Evolutionary conservation across 2,329 filamentous ascomycete species (phyloP), one percentile per base, ranked within the genome.

Genomic region (Aureobasidium uvarum): DNA sequence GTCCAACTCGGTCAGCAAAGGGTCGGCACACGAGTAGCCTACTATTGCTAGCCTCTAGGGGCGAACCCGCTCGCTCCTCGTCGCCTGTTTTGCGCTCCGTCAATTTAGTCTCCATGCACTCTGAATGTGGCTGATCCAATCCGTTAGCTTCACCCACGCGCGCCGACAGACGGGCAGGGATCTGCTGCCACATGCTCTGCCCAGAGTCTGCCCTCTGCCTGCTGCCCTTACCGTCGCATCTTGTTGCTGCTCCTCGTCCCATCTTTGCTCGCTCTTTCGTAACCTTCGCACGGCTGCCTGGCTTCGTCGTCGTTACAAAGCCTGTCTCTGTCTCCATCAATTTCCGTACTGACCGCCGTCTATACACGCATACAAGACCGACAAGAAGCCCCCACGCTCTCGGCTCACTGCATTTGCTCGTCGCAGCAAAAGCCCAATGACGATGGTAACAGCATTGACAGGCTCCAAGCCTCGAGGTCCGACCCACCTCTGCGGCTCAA

Each of bases 401-500:
- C 41, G 11, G 33, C 23, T 52, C 36, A 18, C 36, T 63, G 46
- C 33, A 48, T 50, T 51, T 45, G 45, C 31, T 51, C 45, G 33
- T 45, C 48, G 23, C 60, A 43, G 25, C 46, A 46, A 31, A 51
- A 31, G 38, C 60, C 23, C 33, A 51, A 62, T 62, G 58, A 62
- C 58, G 58, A 62, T 46, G 58, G 20, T 51, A 39, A 48, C 56
- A 48, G 56, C 56, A 18, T 46, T 36, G 41, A 36, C 43, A 46
- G 56, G 20, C 56, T 36, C 33, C 33, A 36, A 13, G 33, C 38
- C 23, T 25, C 28, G 48, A 48, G 56, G 20, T 48, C 56, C 36
- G 48, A 52, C 60, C 33, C 60, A 43, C 48, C n/a, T 25, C 46
- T 63, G 58, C 58, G 58, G 58, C 58, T 62, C 43, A 50, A 33